Evolutionary conservation across 2,329 filamentous ascomycete genomes (phyloP), one percentile per base, ranked within the genome.

Genomic region (Aspergillus aculeatus): DNA sequence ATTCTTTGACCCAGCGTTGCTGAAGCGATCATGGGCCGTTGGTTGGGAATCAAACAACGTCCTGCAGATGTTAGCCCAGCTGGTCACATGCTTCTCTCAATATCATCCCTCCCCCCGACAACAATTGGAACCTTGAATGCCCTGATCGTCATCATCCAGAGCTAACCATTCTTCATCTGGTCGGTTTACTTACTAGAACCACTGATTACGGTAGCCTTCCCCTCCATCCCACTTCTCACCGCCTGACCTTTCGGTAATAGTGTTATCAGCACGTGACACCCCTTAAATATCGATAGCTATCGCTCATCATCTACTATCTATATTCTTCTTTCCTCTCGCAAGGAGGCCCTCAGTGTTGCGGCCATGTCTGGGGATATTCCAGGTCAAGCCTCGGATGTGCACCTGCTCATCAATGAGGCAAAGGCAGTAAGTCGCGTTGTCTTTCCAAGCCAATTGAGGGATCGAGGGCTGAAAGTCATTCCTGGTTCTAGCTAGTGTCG

Each of bases 401-500:
- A 69, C 53, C 50, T 58, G 50, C 67, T 73, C 63, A 60, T 73
- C 14, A 64, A 64, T 58, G 70, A 73, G 66, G 69, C 72, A 29
- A 70, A 66, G 55, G 59, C 58, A 24, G 71, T 74, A 54, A 60
- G 68, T 65, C 23, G 11, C n/a, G 10, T 6, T 32, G 24, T 51
- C 2, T n/a, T 11, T 6, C 44, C 26, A 1, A 16, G 5, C 41
- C 7, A 29, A 31, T 54, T 56, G 47, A 24, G 16, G 38, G 38
- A 2, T n/a, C 26, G 32, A 4, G 10, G 11, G 61, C 61, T 65
- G 31, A 67, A 26, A 55, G 11, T 52, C 35, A 50, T 50, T 12
- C 16, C 21, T 47, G 47, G 48, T 19, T 38, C 21, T 57, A 79
- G 77, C 72, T 80, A 59, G 74, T 79, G 26, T 69, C 71, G 54